phyloP scores from a whole-genome alignment of 768 basidiomycete genomes.

The Boletellus ananiceps region DNA sequence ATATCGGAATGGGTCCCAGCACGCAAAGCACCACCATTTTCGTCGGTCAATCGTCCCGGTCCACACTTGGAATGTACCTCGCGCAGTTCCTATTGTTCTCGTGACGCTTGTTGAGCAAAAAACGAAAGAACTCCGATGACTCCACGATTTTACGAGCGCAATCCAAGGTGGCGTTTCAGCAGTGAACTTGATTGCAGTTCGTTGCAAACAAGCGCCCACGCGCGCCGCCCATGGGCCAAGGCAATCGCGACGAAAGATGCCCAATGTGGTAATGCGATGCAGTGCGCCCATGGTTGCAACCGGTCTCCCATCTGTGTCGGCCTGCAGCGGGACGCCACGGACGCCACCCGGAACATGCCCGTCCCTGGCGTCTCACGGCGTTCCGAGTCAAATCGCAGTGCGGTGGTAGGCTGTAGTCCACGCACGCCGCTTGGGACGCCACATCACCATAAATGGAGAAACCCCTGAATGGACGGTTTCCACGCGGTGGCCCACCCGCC shows the following conservation, averaged over 20 bases:
- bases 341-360: background rate
- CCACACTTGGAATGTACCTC: background rate
- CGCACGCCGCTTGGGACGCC: slow-evolving; percentile 7
- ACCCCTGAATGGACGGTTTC: slow-evolving; percentile 21
- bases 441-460: slow-evolving; percentile 19
- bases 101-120: background rate
- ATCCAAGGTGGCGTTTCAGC: background rate
- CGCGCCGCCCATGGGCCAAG: background rate
- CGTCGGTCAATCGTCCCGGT: slow-evolving; percentile 3
- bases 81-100: slow-evolving; percentile 16
- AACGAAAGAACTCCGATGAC: slow-evolving; percentile 4
- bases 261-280: background rate
- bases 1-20: slow-evolving; percentile 11
- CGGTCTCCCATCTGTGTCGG: background rate
- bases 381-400: slow-evolving; percentile 20
- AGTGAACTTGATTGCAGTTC: background rate
- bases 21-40: slow-evolving; percentile 8
- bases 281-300: background rate
- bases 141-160: slow-evolving; percentile 3
- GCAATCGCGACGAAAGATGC: background rate
- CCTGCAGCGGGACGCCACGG: too few species aligned
- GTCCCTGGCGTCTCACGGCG: background rate
- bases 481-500: slow-evolving; percentile 2
- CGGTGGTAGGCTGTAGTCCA: slow-evolving; percentile 12
- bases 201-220: slow-evolving; percentile 8